A percentile compares a stretch with the other conserved stretches of the same genome.
Conservation (phyloP, 768 basidiomycete genomes). For the Leccinellum rugosiceps region DNA sequence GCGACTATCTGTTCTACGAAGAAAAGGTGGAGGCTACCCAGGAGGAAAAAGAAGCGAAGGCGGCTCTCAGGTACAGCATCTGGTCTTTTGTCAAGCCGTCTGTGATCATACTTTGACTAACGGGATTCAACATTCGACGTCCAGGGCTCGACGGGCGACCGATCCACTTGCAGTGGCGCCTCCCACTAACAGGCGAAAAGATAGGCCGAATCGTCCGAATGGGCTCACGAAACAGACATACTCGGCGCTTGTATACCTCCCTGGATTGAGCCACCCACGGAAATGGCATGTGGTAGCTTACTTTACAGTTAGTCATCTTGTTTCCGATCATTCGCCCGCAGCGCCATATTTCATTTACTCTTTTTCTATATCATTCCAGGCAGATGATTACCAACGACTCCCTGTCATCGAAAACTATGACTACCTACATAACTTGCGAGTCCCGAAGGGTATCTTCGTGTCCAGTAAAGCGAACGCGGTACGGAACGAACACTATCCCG, state of each 20-base stretch:
- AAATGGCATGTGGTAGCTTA: conserved; percentile 88
- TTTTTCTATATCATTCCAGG: conserved; percentile 37
- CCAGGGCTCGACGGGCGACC: conserved; percentile 55
- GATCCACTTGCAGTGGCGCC: conserved; percentile 58
- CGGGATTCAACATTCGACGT: conserved; percentile 3
- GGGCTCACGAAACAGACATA: conserved; percentile 88
- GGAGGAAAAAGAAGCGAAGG: conserved; percentile 76
- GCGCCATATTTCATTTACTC: conserved; percentile 5
- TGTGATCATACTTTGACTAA: not conserved
- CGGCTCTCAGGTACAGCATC: conserved; percentile 57
- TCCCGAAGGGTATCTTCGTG: conserved; percentile 69
- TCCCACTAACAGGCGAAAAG: conserved; percentile 65
- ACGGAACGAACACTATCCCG: conserved; percentile 23
- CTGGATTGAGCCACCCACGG: conserved; percentile 51
- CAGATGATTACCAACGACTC: conserved; percentile 63
- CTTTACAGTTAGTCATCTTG: conserved; percentile 55
- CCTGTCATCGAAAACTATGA: conserved; percentile 75
- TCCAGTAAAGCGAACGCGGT: conserved; percentile 56
- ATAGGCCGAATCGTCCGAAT: conserved; percentile 72
- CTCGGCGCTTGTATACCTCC: conserved; percentile 69
- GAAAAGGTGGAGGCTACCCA: conserved; percentile 79
- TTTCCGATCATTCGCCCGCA: not conserved
- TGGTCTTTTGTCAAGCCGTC: conserved; percentile 11
- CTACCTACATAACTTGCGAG: conserved; percentile 62
- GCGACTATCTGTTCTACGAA: conserved; percentile 80